phyloP scores from a whole-genome alignment of 106 monocot genomes.

The Posidonia australis region DNA sequence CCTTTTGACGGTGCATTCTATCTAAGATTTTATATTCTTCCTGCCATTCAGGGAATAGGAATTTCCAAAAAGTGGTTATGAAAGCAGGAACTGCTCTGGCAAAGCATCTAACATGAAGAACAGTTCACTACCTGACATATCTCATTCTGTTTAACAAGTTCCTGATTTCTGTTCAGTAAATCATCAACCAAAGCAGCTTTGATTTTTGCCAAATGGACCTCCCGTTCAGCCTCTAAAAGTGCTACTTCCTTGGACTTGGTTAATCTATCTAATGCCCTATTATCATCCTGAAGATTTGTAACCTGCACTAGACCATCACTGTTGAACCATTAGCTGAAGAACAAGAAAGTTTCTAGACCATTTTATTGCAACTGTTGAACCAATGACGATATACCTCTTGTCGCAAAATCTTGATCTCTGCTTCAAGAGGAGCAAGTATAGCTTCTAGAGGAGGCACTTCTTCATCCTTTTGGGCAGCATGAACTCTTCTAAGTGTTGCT shows the following conservation, averaged over 20 bases:
- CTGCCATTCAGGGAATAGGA: slow-evolving; percentile 17
- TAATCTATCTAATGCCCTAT: slow-evolving; percentile 65
- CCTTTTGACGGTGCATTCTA: slow-evolving; percentile 78
- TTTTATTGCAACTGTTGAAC: background rate
- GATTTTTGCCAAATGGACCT: slow-evolving; percentile 60
- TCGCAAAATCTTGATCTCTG: slow-evolving; percentile 59
- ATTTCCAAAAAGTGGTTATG: background rate
- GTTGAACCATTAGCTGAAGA: background rate
- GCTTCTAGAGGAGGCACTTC: slow-evolving; percentile 61
- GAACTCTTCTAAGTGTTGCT: slow-evolving; percentile 72
- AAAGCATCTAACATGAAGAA: background rate
- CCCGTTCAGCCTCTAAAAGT: slow-evolving; percentile 64
- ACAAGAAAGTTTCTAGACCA: background rate
- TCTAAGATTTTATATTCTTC: slow-evolving; percentile 87
- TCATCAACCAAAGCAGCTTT: slow-evolving; percentile 80
- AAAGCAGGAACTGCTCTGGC: background rate
- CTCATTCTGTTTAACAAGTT: slow-evolving; percentile 73
- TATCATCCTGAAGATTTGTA: slow-evolving; percentile 74
- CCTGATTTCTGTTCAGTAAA: slow-evolving; percentile 73
- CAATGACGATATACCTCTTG: slow-evolving; percentile 37
- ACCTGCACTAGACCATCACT: slow-evolving; percentile 15
- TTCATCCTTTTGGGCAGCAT: slow-evolving; percentile 87
- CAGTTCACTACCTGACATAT: slow-evolving; percentile 52
- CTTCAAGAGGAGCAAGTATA: slow-evolving; percentile 79
- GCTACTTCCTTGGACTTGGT: slow-evolving; percentile 78